Conservation (phyloP, 2,329 filamentous ascomycete genomes). For the Ascochyta viciae-villosae region DNA sequence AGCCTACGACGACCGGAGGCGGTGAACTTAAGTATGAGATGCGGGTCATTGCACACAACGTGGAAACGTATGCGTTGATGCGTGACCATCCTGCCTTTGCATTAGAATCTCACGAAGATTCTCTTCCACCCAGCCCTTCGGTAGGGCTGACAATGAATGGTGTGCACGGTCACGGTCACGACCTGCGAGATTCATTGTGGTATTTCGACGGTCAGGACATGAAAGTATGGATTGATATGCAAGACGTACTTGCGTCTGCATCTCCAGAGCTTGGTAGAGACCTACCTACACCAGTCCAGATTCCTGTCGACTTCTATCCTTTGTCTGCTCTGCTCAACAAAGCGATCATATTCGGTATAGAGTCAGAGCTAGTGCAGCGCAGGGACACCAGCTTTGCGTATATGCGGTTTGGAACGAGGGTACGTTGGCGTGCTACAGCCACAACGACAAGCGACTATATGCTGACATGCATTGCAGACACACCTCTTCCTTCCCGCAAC, state of each 20-base stretch:
- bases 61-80: conserved; percentile 94
- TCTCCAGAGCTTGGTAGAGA: conserved; percentile 71
- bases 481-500: conserved; percentile 92
- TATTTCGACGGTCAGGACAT: conserved; percentile 88
- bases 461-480: conserved; percentile 64
- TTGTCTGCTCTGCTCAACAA: conserved; percentile 87
- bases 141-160: conserved; percentile 54
- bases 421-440: conserved; percentile 54
- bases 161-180: conserved; percentile 55
- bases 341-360: conserved; percentile 87
- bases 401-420: conserved; percentile 85
- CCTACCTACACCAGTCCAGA: conserved; percentile 74
- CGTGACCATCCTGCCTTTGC: conserved; percentile 73
- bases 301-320: conserved; percentile 94
- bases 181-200: conserved; percentile 88
- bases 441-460: conserved; percentile 4
- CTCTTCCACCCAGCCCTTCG: conserved; percentile 58
- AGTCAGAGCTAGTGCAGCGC: conserved; percentile 91
- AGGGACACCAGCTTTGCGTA: conserved; percentile 91
- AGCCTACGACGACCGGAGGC: conserved; percentile 81
- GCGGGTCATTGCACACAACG: conserved; percentile 93
- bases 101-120: conserved; percentile 56
- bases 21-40: conserved; percentile 96
- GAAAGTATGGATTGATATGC: conserved; percentile 87
- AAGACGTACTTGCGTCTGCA: conserved; percentile 78